Evolutionary conservation across 441 rosid species (phyloP).

Genomic region (Breynia disticha): DNA sequence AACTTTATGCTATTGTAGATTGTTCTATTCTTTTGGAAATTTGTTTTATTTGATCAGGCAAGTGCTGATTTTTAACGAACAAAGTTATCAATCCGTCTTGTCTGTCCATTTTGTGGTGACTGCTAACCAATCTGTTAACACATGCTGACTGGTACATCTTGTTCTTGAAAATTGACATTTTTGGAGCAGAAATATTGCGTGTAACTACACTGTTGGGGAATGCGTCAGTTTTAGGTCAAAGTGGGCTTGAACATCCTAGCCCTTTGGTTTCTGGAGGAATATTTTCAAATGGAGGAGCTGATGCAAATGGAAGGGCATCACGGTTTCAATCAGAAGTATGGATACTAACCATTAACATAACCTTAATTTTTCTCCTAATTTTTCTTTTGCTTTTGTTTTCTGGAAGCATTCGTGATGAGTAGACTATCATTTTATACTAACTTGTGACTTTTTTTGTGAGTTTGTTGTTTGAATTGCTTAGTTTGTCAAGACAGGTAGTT

Average conservation of each 20-base stretch:
- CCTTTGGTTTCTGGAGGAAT: conserved; percentile 93
- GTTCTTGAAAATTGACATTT: conserved; percentile 95
- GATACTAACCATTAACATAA: conserved; percentile 99
- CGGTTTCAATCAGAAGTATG: conserved; percentile 99
- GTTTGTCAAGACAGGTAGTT: conserved; percentile 42
- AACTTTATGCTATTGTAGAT: conserved; percentile 11
- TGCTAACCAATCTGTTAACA: conserved; percentile 69
- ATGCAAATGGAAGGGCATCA: conserved; percentile 94
- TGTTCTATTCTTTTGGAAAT: conserved; percentile 18
- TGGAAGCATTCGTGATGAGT: conserved; percentile 49
- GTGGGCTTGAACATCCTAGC: conserved; percentile 98
- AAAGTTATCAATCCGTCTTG: conserved; percentile 44
- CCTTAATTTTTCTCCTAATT: conserved; percentile 64
- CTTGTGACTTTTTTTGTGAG: conserved; percentile 44
- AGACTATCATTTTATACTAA: conserved; percentile 41
- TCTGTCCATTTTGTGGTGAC: conserved; percentile 61
- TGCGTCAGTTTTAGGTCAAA: conserved; percentile 97
- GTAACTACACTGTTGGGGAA: conserved; percentile 99
- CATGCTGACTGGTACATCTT: conserved; percentile 96
- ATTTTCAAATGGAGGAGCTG: conserved; percentile 90
- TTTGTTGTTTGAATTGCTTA: conserved; percentile 26
- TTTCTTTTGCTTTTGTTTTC: conserved; percentile 26
- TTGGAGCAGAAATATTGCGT: conserved; percentile 99
- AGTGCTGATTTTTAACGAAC: conserved; percentile 44
- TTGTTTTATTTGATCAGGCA: conserved; percentile 29